Evolutionary conservation across 2,329 filamentous ascomycete genomes (phyloP), one percentile per base, ranked within the genome.

Genomic region (Cladophialophora bantiana): DNA sequence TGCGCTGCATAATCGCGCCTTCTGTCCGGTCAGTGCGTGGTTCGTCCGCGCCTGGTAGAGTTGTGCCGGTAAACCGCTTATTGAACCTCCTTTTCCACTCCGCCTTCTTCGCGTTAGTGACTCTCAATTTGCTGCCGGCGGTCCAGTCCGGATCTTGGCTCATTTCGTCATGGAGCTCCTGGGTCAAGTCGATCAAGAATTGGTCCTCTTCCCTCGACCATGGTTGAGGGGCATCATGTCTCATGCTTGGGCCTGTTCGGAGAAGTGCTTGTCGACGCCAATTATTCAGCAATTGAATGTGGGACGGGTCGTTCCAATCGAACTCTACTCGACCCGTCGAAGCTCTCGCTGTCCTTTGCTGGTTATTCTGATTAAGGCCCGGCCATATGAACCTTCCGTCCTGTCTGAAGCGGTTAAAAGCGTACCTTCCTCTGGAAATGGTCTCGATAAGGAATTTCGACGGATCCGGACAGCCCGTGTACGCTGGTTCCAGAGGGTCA

Each of bases 181-280:
- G 32, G 10, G 20, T 35, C 64, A 67, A 52, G 1, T 62, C 36
- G 50, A 66, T 65, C 13, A 72, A 38, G 32, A 64, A 68, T 1
- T 68, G 57, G 15, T 54, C 42, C 55, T 69, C 70, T 80, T 68
- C 79, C 78, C 48, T 34, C 10, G 62, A 61, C 66, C 66, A 70
- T 18, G 20, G 12, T 40, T 68, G 45, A 26, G 18, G 18, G 18
- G 62, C 20, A 20, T 42, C 26, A 26, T 34, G 18, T n/a, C 34
- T 18, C 62, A 38, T 10, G 31, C 42, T 9, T n/a, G 36, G 6
- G 38, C 7, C 63, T 10, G 32, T 18, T 56, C 69, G 52, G 2
- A 13, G 26, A 36, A 40, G 32, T 10, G 48, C 58, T 52, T 71
- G 69, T 5, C 66, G 61, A 7, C 66, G 66, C 60, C 58, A 72